Evolutionary conservation across 169 alveolate species (phyloP).

Genomic region (Plasmodium knowlesi): DNA sequence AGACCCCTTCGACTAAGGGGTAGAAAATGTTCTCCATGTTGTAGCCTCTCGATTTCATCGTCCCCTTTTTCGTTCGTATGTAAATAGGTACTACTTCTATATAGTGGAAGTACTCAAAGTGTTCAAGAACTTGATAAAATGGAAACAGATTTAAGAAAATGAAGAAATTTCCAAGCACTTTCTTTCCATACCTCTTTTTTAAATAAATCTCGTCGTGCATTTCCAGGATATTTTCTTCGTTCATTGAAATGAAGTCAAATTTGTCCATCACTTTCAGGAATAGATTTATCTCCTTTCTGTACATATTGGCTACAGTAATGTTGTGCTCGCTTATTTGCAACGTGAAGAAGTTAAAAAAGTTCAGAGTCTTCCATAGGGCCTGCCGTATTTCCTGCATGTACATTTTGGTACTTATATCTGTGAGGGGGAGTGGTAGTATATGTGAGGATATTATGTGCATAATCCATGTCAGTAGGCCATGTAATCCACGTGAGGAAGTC

Average conservation of each 20-base stretch:
- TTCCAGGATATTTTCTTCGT: slow-evolving; percentile 29
- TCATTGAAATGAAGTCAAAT: background rate
- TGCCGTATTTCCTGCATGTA: slow-evolving; percentile 13
- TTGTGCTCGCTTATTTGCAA: slow-evolving; percentile 28
- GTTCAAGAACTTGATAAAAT: slow-evolving; percentile 4
- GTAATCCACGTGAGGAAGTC: background rate
- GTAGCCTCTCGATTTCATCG: slow-evolving; percentile 34
- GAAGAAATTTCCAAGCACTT: slow-evolving; percentile 27
- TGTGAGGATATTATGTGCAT: no score
- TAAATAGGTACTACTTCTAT: slow-evolving; percentile 53
- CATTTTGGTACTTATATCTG: background rate
- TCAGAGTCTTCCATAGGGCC: slow-evolving; percentile 10
- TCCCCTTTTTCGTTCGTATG: slow-evolving; percentile 34
- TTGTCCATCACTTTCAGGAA: slow-evolving; percentile 54
- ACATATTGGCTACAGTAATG: background rate
- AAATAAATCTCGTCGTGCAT: slow-evolving; percentile 44
- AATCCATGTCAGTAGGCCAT: no score
- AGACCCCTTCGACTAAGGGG: slow-evolving; percentile 14
- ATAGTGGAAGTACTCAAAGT: slow-evolving; percentile 29
- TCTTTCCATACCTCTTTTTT: slow-evolving; percentile 64
- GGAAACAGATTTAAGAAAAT: slow-evolving; percentile 1
- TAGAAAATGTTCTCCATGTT: slow-evolving; percentile 23
- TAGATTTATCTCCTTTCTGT: slow-evolving; percentile 40
- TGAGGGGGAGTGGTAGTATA: background rate
- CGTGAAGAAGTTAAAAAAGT: slow-evolving; percentile 13